phyloP scores from a whole-genome alignment of 768 basidiomycete genomes.

The Saitozyma podzolica region DNA sequence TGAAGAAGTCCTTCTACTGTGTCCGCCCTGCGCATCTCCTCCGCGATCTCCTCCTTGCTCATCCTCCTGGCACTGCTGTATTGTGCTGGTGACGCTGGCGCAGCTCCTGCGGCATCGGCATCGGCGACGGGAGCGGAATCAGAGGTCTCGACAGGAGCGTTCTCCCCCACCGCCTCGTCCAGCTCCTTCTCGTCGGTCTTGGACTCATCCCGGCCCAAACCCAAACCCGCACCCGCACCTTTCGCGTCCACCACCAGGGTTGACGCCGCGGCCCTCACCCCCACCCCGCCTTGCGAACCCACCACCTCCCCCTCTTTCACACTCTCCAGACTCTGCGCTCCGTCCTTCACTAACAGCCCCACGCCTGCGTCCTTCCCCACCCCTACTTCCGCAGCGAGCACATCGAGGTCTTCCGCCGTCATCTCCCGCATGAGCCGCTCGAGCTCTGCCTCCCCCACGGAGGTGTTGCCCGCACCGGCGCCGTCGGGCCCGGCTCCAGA shows the following conservation, averaged over 20 bases:
- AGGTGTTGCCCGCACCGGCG: slow-evolving; percentile 10
- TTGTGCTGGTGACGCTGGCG: too few relatives aligned
- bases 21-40: slow-evolving; percentile 5
- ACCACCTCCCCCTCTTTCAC: slow-evolving; percentile 1
- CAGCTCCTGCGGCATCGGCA: background rate
- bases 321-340: background rate
- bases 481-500: background rate
- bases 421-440: slow-evolving; percentile 44
- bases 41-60: slow-evolving; percentile 21
- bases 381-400: slow-evolving; percentile 26
- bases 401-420: slow-evolving; percentile 37
- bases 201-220: background rate
- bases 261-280: background rate
- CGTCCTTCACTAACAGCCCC: slow-evolving; percentile 10
- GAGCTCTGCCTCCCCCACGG: slow-evolving; percentile 33
- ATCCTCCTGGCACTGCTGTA: background rate
- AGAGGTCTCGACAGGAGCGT: background rate
- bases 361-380: slow-evolving; percentile 13
- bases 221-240: too few relatives aligned
- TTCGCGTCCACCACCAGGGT: too few relatives aligned
- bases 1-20: slow-evolving; percentile 11
- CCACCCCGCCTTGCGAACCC: background rate
- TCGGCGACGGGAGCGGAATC: background rate
- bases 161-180: background rate
- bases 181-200: background rate